phyloP scores from a whole-genome alignment of 495 filamentous ascomycete species.

The Cercophora samala region DNA sequence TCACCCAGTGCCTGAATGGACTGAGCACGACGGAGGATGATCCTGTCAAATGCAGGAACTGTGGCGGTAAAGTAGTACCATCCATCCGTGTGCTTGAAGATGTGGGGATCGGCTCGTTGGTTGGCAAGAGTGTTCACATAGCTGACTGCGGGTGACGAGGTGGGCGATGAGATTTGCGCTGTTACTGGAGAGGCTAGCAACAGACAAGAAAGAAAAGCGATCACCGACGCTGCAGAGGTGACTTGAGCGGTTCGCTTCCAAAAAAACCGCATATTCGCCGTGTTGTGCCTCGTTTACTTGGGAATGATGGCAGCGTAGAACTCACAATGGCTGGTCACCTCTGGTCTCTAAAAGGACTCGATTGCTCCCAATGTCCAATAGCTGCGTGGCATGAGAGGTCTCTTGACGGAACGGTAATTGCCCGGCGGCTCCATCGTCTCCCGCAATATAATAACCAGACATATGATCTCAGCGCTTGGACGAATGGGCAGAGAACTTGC shows the following conservation, averaged over 20 bases:
- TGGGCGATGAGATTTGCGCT: background rate
- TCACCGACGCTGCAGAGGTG: background rate
- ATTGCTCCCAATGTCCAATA: too few relatives aligned
- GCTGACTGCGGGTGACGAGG: conserved; percentile 20
- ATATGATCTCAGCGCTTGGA: too few relatives aligned
- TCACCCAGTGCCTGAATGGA: conserved; percentile 49
- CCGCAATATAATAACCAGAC: too few relatives aligned
- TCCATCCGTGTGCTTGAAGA: conserved; percentile 46
- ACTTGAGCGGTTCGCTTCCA: background rate
- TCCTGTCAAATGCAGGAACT: conserved; percentile 46
- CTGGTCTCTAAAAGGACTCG: too few relatives aligned
- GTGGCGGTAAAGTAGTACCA: conserved; percentile 51
- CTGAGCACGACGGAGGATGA: conserved; percentile 48
- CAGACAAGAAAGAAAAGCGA: background rate
- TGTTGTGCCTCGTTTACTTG: too few relatives aligned
- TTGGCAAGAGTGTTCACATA: conserved; percentile 27
- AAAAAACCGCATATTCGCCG: background rate
- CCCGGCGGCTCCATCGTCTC: too few relatives aligned
- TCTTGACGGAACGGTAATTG: too few relatives aligned
- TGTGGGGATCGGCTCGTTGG: conserved; percentile 32
- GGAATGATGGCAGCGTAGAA: too few relatives aligned
- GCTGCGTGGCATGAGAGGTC: too few relatives aligned
- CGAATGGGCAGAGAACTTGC: too few relatives aligned
- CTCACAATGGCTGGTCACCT: too few relatives aligned
- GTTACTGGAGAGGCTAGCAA: conserved; percentile 1